phyloP scores from a whole-genome alignment of 202 grass and related monocot genomes.

The Dendrocalamus latiflorus region DNA sequence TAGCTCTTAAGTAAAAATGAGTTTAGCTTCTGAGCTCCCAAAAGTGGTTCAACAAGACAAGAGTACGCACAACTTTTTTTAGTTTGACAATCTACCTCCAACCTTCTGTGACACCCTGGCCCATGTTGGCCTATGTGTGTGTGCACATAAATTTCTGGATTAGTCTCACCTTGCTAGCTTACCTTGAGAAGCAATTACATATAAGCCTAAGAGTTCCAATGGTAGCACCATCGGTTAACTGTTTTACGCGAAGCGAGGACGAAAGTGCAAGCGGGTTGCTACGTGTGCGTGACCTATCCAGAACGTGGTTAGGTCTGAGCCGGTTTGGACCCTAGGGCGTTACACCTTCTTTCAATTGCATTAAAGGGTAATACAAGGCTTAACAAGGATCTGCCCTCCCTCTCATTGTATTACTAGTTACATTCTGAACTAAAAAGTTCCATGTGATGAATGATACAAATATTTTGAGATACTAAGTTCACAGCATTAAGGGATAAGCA shows the following conservation, averaged over 20 bases:
- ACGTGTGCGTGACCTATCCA: too few species aligned
- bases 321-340: too few species aligned
- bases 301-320: too few species aligned
- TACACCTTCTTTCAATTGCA: neutral
- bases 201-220: too few species aligned
- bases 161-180: too few species aligned
- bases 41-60: slow-evolving; percentile 1
- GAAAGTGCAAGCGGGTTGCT: too few species aligned
- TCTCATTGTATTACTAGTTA: slow-evolving; percentile 1
- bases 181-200: too few species aligned
- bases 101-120: too few species aligned
- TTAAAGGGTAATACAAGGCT: neutral
- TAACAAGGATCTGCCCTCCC: neutral
- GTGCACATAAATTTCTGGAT: too few species aligned
- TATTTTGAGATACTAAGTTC: neutral
- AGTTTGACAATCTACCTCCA: neutral
- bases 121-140: too few species aligned
- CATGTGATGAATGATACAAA: neutral
- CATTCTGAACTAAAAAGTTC: neutral
- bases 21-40: neutral
- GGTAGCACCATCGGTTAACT: too few species aligned
- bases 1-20: neutral
- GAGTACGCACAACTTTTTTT: neutral
- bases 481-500: neutral
- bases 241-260: too few species aligned